These are phyloP conservation scores for Dactylellina leptospora DNA, from an alignment of 2,329 filamentous ascomycete species.

Conservation along the genomic window DNA sequence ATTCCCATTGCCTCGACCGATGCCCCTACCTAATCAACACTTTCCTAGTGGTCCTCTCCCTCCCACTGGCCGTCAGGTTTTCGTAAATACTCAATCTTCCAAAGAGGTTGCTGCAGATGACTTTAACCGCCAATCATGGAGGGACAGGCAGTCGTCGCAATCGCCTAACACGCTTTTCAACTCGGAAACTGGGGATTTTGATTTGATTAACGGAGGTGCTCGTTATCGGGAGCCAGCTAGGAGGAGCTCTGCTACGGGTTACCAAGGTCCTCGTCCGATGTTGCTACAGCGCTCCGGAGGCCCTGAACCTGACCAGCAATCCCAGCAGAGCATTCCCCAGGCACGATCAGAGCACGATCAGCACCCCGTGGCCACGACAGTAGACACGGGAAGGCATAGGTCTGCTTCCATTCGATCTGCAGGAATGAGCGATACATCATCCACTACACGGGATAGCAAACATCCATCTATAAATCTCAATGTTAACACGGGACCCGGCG, in stretches of 20 bases:
- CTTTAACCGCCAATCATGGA: slow-evolving; percentile 42
- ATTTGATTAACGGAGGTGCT: slow-evolving; percentile 34
- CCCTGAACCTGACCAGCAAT: slow-evolving; percentile 26
- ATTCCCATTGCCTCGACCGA: slow-evolving; percentile 30
- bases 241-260: slow-evolving; percentile 35
- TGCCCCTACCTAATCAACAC: slow-evolving; percentile 16
- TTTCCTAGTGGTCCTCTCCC: slow-evolving; percentile 19
- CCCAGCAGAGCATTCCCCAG: slow-evolving; percentile 36
- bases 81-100: slow-evolving; percentile 14
- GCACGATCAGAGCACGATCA: slow-evolving; percentile 27
- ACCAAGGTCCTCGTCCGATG: slow-evolving; percentile 34
- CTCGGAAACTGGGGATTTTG: slow-evolving; percentile 49
- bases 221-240: slow-evolving; percentile 34
- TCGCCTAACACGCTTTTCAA: slow-evolving; percentile 46
- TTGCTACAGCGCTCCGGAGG: slow-evolving; percentile 31
- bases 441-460: slow-evolving; percentile 29
- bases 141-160: slow-evolving; percentile 38
- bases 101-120: slow-evolving; percentile 48
- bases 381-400: slow-evolving; percentile 38
- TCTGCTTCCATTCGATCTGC: slow-evolving; percentile 38
- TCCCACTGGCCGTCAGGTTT: slow-evolving; percentile 10
- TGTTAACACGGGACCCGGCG: slow-evolving; percentile 11
- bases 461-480: slow-evolving; percentile 11
- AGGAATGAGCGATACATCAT: slow-evolving; percentile 44
- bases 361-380: not conserved